Evolutionary conservation across 495 filamentous ascomycete species (phyloP), one percentile per base, ranked within the genome.

Genomic region (Penicillium alfredii): DNA sequence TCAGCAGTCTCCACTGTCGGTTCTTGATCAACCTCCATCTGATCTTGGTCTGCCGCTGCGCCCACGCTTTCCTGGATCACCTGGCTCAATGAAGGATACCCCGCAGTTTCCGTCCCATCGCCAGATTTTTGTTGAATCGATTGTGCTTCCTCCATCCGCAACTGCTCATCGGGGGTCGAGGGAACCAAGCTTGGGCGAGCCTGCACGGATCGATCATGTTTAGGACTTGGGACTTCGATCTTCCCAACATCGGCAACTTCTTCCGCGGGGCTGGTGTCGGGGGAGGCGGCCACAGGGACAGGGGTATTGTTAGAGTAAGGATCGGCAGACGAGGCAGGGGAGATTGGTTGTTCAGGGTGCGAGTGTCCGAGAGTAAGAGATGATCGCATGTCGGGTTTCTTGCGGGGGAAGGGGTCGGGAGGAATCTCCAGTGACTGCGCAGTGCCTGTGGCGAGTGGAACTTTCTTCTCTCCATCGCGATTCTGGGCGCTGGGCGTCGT

Each of bases 101-200:
- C 42, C 5, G 30, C 14, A 11, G 33, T 29, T n/a, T n/a, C 25
- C n/a, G 27, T 38, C 3, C 29, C 34, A 31, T 58, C 52, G 3
- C 44, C 49, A 8, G 48, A 37, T 12, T 33, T 55, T 14, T 58
- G 50, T 22, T 55, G 58, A 29, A 64, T 46, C 10, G 69, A 65
- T 21, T 65, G 69, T 8, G 64, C 66, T 44, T 71, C 71, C 45
- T 74, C 71, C 29, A 73, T 20, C 5, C 62, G 61, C 38, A 73
- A 52, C 37, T 73, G 71, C 41, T 69, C 70, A 41, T 73, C 64
- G 0, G 71, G 67, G 6, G 69, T 71, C 2, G 68, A 62, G 8
- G 64, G 63, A 31, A 64, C 47, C 20, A 61, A 36, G 27, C 36
- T 50, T 26, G 50, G 30, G 8, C 49, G 50, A 21, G 46, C 29